Percentiles rank a stretch among this genome's conserved stretches.
These are phyloP conservation scores for Aquilaria malaccensis DNA, from an alignment of 345 rosid genomes.

Conservation along the genomic window DNA sequence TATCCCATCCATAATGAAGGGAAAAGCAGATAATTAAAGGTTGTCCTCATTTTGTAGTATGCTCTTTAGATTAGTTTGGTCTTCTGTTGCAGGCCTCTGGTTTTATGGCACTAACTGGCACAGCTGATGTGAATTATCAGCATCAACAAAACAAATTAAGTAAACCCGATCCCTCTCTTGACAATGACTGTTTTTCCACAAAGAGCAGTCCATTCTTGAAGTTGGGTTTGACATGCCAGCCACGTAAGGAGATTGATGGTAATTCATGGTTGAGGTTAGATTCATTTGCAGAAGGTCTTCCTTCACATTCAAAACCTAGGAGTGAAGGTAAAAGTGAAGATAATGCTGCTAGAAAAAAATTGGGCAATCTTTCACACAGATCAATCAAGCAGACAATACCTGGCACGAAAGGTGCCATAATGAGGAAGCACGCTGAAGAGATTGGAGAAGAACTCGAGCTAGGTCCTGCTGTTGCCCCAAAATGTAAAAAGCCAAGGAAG, in stretches of 20 bases:
- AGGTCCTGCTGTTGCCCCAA: conserved; percentile 36
- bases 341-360: conserved; percentile 15
- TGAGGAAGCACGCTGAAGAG: conserved; percentile 27
- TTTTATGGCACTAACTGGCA: conserved; percentile 19
- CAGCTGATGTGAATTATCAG: conserved; percentile 23
- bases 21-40: too few species aligned
- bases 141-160: conserved; percentile 18
- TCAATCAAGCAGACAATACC: conserved; percentile 36
- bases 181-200: conserved; percentile 10
- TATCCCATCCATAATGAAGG: too few species aligned
- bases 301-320: conserved; percentile 24
- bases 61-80: not conserved
- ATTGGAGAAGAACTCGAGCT: conserved; percentile 38
- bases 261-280: conserved; percentile 80
- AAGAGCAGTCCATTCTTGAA: conserved; percentile 22
- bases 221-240: conserved; percentile 24
- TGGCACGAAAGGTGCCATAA: conserved; percentile 21
- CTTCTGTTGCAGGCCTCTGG: conserved; percentile 35
- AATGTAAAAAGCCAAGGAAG: conserved; percentile 48
- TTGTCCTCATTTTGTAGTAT: too few species aligned
- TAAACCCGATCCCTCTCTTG: conserved; percentile 2
- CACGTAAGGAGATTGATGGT: conserved; percentile 26
- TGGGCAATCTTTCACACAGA: conserved; percentile 29
- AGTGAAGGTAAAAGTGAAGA: conserved; percentile 20
- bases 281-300: conserved; percentile 31